Evolutionary conservation across 805 yeast genomes (phyloP), one percentile per base, ranked within the genome.

Genomic region (Yarrowia sp.): DNA sequence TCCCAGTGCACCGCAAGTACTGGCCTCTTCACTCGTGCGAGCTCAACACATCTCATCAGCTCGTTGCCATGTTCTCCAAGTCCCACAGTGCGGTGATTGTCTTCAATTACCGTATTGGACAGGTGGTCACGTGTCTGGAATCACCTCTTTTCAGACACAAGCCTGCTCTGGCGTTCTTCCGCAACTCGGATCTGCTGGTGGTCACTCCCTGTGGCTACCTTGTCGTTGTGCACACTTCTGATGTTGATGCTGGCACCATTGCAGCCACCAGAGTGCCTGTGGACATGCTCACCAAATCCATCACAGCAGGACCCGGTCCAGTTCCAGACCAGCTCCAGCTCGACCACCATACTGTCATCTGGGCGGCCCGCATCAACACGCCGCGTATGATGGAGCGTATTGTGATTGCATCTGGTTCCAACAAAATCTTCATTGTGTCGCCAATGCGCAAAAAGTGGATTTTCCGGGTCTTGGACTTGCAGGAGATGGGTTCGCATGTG

Each of bases 1-100:
- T 81, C 32, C 82, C 82, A 18, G 71, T 77, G 6, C 71, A 76
- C 9, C 73, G 78, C 3, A 80, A 81, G 43, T 77, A 83, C 55
- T 83, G 90, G 86, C 92, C 92, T 0, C 79, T 88, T 0, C 81
- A 84, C 11, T 82, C 83, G 66, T 78, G 84, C 18, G 82, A 80
- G 17, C 64, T 67, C 38, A 43, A 66, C 38, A 61, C 65, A 8
- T 14, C 45, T 8, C n/a, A 50, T 18, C 44, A 61, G 31, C 53
- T 31, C 9, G 47, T 66, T n/a, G 68, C 66, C 10, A 22, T 66
- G 31, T 44, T 66, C 18, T 65, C 67, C 18, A 35, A 28, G 51
- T 31, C 57, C 8, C 42, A 45, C 38, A 38, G 48, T 9, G 32
- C 65, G 6, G 47, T 65, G 22, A 22, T 53, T 18, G 64, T 65